Conservation (phyloP, 495 filamentous ascomycete species). For the Podospora pseudoanserina region DNA sequence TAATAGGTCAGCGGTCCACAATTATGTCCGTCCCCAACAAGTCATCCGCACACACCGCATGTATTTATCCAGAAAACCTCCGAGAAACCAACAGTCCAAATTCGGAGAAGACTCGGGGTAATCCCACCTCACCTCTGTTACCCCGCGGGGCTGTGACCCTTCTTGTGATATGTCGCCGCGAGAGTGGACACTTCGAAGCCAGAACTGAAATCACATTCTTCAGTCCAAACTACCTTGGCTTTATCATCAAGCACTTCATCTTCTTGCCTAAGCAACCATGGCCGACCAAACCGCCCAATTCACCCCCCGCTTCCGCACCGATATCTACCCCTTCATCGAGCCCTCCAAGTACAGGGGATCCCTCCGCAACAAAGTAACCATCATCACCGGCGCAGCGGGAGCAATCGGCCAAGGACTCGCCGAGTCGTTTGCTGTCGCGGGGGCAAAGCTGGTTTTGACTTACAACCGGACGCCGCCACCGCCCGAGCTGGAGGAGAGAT, state of each 20-base stretch:
- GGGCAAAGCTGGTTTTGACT: conserved; percentile 31
- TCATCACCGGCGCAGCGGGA: conserved; percentile 33
- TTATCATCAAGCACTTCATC: too few relatives aligned
- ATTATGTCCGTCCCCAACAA: too few relatives aligned
- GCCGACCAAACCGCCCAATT: conserved; percentile 19
- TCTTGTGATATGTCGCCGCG: neutral
- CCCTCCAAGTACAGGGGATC: conserved; percentile 31
- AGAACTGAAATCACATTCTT: too few relatives aligned
- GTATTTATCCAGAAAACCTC: neutral
- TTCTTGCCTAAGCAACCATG: neutral
- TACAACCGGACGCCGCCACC: conserved; percentile 35
- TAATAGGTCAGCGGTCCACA: too few relatives aligned
- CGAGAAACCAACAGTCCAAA: neutral
- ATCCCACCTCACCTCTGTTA: neutral
- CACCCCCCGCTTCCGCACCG: conserved; percentile 30
- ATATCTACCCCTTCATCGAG: conserved; percentile 36
- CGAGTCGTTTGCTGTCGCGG: conserved; percentile 36
- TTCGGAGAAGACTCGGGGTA: conserved; percentile 11
- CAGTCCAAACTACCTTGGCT: too few relatives aligned
- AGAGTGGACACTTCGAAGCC: too few relatives aligned
- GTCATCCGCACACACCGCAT: neutral
- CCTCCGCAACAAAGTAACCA: conserved; percentile 28
- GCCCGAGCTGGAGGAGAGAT: conserved; percentile 20
- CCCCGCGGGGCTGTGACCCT: conserved; percentile 6
- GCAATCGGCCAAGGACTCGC: conserved; percentile 32